Evolutionary conservation across 306 rosid genomes (phyloP).

Genomic region (Sicyos baderoa): DNA sequence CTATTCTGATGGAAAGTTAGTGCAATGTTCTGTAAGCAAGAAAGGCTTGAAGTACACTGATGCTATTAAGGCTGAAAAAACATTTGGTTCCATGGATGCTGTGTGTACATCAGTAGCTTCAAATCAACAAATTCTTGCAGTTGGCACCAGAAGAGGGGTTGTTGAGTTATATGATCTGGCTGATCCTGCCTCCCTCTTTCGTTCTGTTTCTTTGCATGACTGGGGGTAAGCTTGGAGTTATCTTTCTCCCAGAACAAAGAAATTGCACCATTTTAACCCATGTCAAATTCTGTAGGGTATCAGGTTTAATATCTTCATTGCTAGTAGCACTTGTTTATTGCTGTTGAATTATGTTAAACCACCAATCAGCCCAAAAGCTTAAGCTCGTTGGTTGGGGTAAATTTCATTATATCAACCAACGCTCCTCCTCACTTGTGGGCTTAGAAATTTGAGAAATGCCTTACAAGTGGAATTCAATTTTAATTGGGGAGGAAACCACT

Average conservation of each 20-base stretch:
- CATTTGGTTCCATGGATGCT: conserved; percentile 67
- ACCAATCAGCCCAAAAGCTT: too few relatives aligned
- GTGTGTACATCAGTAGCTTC: conserved; percentile 73
- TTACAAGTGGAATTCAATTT: too few relatives aligned
- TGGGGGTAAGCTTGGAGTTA: conserved; percentile 75
- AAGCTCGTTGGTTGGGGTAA: too few relatives aligned
- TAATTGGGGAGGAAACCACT: too few relatives aligned
- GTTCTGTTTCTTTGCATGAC: conserved; percentile 71
- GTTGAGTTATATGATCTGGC: conserved; percentile 85
- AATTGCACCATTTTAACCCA: conserved; percentile 9
- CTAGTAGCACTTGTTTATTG: conserved; percentile 1
- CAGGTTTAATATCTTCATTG: conserved; percentile 10
- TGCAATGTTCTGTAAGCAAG: conserved; percentile 79
- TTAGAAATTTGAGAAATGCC: too few relatives aligned
- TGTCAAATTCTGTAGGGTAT: conserved; percentile 10
- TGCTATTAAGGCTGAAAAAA: conserved; percentile 66
- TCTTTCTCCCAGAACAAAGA: conserved; percentile 16
- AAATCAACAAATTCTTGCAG: conserved; percentile 87
- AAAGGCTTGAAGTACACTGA: conserved; percentile 81
- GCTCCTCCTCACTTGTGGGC: too few relatives aligned
- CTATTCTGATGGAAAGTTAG: conserved; percentile 74
- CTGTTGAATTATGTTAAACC: too few relatives aligned
- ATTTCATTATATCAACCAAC: too few relatives aligned
- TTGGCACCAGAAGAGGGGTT: conserved; percentile 83
- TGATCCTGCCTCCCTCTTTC: conserved; percentile 59